Evolutionary conservation across 2,329 filamentous ascomycete genomes (phyloP).

Genomic region (Pseudogymnoascus sp.): DNA sequence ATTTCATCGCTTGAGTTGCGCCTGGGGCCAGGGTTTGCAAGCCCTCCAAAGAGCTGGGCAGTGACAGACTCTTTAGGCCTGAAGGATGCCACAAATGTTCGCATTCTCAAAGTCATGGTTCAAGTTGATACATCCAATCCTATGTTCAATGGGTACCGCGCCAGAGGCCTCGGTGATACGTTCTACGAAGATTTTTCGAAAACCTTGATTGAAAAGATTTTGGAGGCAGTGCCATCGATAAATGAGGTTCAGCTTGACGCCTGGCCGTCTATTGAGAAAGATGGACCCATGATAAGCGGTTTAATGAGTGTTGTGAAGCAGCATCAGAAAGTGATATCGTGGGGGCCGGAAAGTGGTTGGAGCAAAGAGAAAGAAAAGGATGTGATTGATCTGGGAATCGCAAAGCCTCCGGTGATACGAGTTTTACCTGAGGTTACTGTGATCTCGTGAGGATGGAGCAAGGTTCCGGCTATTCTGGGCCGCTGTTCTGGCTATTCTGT

Average conservation of each 20-base stretch:
- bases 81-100: conserved; percentile 50
- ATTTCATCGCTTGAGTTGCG: conserved; percentile 61
- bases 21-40: conserved; percentile 64
- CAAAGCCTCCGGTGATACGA: neutral
- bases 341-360: conserved; percentile 63
- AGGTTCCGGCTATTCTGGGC: neutral
- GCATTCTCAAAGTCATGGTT: conserved; percentile 57
- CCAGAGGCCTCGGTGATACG: conserved; percentile 42
- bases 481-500: neutral
- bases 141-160: conserved; percentile 59
- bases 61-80: conserved; percentile 59
- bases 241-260: conserved; percentile 61
- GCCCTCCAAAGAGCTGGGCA: conserved; percentile 62
- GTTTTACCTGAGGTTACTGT: neutral
- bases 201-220: conserved; percentile 46
- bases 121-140: conserved; percentile 63
- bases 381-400: conserved; percentile 1
- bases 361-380: conserved; percentile 34
- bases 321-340: conserved; percentile 47
- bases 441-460: neutral
- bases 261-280: conserved; percentile 55
- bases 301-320: conserved; percentile 46
- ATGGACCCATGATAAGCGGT: conserved; percentile 54
- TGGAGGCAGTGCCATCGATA: conserved; percentile 49
- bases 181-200: conserved; percentile 64